Base-by-base conservation (phyloP, 441 rosid genomes). In the Theobroma grandiflorum region DNA sequence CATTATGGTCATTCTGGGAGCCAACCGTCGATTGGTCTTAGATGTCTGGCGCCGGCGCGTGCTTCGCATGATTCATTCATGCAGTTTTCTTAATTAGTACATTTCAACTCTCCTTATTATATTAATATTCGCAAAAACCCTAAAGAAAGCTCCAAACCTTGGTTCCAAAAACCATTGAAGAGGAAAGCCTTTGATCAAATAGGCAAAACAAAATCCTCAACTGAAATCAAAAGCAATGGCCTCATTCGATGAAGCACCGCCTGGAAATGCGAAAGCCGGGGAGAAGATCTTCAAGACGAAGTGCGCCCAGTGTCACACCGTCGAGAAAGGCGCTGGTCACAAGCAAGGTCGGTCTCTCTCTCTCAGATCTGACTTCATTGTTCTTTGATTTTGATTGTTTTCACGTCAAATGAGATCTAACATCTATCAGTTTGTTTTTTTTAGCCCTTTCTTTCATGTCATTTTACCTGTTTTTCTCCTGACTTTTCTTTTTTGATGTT, bases 241-340 rank as follows among this genome's bases (percentile, higher is more conserved):
- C 74, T 50, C 87, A 5, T 88, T 88, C 70, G 76, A 69, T 7
- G 72, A 88, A 81, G 90, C 89, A 16, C 90, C 89, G 1, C 81
- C 87, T 6, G 89, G 90, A 3, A 0, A 86, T 78, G 42, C 79
- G 8, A 82, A 81, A 76, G 69, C 78, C 31, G 89, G 90, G 63
- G 90, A 88, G 84, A 88, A 88, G 84, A 86, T 88, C 79, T 88
- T 88, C 83, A 86, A 75, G 84, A 86, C 82, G 62, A 88, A 86
- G 80, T 86, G 90, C 72, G 87, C 87, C 50, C 86, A 84, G 84
- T 88, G 90, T 80, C 90, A 88, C 85, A 86, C 90, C 67, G 87
- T 82, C 33, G 84, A 81, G 7, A 86, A 88, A 78, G 87, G 85
- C 80, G 87, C 87, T 12, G 89, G 86, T 75, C 87, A 88, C 84